A percentile compares a stretch with the other conserved stretches of the same genome.
Evolutionary conservation across 495 filamentous ascomycete species (phyloP).

Genomic region (Choiromyces venosus): DNA sequence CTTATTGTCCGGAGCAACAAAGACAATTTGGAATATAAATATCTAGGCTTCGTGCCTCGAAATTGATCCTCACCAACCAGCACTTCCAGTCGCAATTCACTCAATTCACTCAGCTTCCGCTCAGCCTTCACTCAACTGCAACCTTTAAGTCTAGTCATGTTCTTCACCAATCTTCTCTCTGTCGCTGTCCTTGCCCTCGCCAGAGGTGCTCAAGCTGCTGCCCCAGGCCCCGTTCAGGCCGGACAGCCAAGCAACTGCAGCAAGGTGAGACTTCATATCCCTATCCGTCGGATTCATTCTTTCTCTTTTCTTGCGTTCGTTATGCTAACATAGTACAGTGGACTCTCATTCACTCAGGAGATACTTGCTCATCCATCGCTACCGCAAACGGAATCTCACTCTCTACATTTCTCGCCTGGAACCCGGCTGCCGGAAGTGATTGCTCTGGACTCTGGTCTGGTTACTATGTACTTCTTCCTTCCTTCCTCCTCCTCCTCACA

Average conservation of each 20-base stretch:
- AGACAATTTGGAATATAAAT: neutral
- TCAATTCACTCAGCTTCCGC: neutral
- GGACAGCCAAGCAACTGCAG: neutral
- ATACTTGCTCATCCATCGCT: constrained; percentile 1
- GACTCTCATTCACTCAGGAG: neutral
- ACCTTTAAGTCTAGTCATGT: neutral
- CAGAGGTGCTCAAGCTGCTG: neutral
- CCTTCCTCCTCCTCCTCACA: neutral
- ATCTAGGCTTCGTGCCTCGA: neutral
- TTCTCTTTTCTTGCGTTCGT: no score
- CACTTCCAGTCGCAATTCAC: neutral
- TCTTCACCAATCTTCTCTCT: neutral
- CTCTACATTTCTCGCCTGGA: constrained; percentile 43
- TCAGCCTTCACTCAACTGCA: neutral
- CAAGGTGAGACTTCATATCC: neutral
- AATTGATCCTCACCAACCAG: neutral
- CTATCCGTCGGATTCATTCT: no score
- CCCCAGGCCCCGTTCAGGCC: neutral
- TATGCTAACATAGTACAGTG: neutral
- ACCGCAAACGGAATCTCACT: constrained; percentile 42
- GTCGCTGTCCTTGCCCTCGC: neutral
- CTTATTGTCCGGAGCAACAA: neutral
- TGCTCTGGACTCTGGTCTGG: constrained; percentile 42
- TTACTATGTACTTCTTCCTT: neutral
- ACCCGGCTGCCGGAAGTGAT: constrained; percentile 43